Percentiles rank a stretch among this genome's conserved stretches.
Conservation (phyloP, 768 basidiomycete genomes). For the Lactarius psammicola region DNA sequence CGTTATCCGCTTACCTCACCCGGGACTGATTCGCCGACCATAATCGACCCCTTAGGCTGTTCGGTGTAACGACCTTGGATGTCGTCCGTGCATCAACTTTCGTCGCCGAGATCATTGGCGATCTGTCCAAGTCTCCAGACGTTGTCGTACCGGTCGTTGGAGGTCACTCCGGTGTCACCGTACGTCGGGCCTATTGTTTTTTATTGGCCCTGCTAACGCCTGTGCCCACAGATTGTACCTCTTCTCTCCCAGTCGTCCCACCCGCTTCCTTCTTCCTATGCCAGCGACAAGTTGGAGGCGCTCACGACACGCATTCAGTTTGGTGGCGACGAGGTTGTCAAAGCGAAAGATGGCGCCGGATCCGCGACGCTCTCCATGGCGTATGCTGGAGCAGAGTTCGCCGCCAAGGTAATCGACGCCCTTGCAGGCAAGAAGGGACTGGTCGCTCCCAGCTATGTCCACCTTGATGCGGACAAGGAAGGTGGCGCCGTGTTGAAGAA, state of each 20-base stretch:
- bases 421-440: constrained; percentile 86
- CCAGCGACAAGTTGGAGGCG: constrained; percentile 49
- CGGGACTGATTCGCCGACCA: constrained; percentile 10
- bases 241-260: constrained; percentile 88
- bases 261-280: constrained; percentile 59
- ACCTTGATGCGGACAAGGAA: constrained; percentile 65
- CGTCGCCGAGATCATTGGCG: constrained; percentile 72
- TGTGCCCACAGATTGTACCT: constrained; percentile 71
- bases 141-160: constrained; percentile 88
- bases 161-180: constrained; percentile 91
- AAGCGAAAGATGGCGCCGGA: constrained; percentile 92
- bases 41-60: constrained; percentile 75
- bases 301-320: constrained; percentile 89
- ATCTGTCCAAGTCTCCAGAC: constrained; percentile 58
- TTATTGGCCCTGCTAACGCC: not conserved
- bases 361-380: constrained; percentile 98
- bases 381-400: constrained; percentile 89
- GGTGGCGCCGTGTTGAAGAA: constrained; percentile 73
- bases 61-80: constrained; percentile 97
- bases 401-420: constrained; percentile 77
- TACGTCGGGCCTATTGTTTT: constrained; percentile 38
- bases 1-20: constrained; percentile 22
- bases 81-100: constrained; percentile 98
- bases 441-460: constrained; percentile 80
- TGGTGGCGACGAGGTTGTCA: constrained; percentile 97